Evolutionary conservation across 345 rosid species (phyloP).

Genomic region (Bruguiera gymnorhiza): DNA sequence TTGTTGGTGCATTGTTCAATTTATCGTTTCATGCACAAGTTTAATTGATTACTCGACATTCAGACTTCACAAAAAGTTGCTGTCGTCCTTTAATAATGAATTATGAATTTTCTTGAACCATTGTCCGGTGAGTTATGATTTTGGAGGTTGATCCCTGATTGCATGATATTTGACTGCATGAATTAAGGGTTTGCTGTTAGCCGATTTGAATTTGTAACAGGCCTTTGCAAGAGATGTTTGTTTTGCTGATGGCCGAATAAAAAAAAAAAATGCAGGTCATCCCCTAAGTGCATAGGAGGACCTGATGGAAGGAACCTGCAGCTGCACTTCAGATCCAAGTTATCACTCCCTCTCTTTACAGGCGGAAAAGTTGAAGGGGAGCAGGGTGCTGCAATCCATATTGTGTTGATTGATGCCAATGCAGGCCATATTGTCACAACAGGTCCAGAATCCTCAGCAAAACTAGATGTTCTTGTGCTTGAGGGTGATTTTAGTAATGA

Average conservation of each 20-base stretch:
- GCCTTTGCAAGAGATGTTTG: neutral
- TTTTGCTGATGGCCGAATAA: neutral
- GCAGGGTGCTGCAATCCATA: slow-evolving; percentile 22
- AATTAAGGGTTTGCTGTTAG: neutral
- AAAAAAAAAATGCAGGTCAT: slow-evolving; percentile 20
- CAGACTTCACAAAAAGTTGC: too few relatives aligned
- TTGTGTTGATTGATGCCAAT: slow-evolving; percentile 34
- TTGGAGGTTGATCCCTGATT: neutral
- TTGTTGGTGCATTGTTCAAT: neutral
- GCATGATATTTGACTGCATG: neutral
- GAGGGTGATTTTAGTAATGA: slow-evolving; percentile 43
- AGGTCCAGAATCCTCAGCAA: slow-evolving; percentile 35
- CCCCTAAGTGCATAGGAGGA: slow-evolving; percentile 26
- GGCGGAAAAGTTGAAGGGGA: slow-evolving; percentile 39
- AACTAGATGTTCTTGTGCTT: slow-evolving; percentile 36
- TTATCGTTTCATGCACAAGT: neutral
- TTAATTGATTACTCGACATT: too few relatives aligned
- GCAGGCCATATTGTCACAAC: slow-evolving; percentile 27
- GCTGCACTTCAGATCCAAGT: slow-evolving; percentile 30
- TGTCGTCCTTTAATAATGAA: too few relatives aligned
- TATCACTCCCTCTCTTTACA: slow-evolving; percentile 34
- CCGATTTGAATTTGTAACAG: neutral
- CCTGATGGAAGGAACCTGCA: slow-evolving; percentile 35
- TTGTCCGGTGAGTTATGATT: too few relatives aligned
- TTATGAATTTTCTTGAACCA: too few relatives aligned